Conservation (phyloP, 768 basidiomycete species). For the Trametes coccinea region DNA sequence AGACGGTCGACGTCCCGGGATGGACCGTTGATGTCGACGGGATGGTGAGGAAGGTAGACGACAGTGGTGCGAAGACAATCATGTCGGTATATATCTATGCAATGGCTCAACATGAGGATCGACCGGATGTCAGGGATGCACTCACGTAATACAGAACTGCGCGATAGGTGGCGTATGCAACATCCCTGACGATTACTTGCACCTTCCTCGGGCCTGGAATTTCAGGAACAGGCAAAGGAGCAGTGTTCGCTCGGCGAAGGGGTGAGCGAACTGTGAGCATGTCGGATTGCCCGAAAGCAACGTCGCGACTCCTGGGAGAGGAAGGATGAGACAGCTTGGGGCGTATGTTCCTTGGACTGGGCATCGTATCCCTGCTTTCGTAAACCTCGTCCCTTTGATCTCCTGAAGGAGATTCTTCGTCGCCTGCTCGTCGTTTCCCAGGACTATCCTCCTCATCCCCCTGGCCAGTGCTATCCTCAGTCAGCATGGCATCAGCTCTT, state of each 20-base stretch:
- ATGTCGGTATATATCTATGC: slow-evolving; percentile 79
- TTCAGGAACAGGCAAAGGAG: slow-evolving; percentile 1
- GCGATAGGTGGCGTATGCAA: slow-evolving; percentile 62
- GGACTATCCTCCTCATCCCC: neutral
- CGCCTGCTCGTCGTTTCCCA: slow-evolving; percentile 10
- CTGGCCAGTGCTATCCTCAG: neutral
- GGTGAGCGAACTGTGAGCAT: neutral
- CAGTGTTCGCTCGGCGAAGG: neutral
- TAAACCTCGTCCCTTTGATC: slow-evolving; percentile 42
- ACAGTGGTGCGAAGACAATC: slow-evolving; percentile 81
- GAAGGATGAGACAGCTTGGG: slow-evolving; percentile 42
- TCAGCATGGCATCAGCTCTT: slow-evolving; percentile 13
- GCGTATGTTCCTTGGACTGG: slow-evolving; percentile 31
- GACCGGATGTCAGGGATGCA: neutral
- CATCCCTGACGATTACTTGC: slow-evolving; percentile 55
- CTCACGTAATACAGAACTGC: slow-evolving; percentile 76
- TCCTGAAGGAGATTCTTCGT: neutral
- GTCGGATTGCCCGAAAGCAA: slow-evolving; percentile 2
- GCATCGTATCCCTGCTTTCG: slow-evolving; percentile 19
- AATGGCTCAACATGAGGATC: neutral
- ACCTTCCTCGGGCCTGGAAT: slow-evolving; percentile 51
- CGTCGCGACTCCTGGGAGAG: slow-evolving; percentile 36
- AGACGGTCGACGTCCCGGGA: slow-evolving; percentile 3
- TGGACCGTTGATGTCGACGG: slow-evolving; percentile 23
- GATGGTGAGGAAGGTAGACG: slow-evolving; percentile 57